These are phyloP conservation scores for Malassezia dermatis DNA, from an alignment of 1,284 basidiomycete genomes.

Conservation along the genomic window DNA sequence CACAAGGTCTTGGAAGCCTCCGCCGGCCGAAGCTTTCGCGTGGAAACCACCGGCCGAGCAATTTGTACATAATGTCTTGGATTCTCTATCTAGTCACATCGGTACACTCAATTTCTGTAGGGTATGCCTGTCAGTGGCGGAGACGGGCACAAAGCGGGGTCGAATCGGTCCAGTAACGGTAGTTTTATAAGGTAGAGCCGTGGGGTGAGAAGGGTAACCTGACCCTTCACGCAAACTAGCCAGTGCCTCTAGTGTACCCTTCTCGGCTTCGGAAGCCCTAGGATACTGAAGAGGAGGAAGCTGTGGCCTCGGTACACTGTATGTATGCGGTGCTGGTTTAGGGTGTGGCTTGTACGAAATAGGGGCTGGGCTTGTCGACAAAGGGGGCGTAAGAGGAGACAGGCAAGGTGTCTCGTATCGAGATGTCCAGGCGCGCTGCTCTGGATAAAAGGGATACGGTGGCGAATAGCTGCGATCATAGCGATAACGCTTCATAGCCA, in stretches of 20 bases:
- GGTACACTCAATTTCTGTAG: constrained; percentile 15
- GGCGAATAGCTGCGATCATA: not conserved
- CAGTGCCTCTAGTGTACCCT: not conserved
- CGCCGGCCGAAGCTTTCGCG: not conserved
- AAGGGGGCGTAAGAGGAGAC: not conserved
- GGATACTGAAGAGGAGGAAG: not conserved
- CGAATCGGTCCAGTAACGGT: not conserved
- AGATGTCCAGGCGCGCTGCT: not conserved
- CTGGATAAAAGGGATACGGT: not conserved
- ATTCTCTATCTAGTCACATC: constrained; percentile 1
- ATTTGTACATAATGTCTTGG: not conserved
- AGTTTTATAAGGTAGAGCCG: not conserved
- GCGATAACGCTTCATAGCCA: not conserved
- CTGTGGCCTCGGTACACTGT: not conserved
- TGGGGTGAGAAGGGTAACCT: not conserved
- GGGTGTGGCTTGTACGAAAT: not conserved
- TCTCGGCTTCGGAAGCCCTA: not conserved
- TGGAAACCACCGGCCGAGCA: not conserved
- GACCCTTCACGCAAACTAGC: not conserved
- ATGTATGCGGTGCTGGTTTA: not conserved
- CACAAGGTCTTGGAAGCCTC: not conserved
- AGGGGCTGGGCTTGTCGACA: not conserved
- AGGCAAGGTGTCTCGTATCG: not conserved
- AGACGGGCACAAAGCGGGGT: not conserved
- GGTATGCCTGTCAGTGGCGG: constrained; percentile 9